Percentiles rank a stretch among this genome's conserved stretches.
These are phyloP conservation scores for Leishmania major DNA, from an alignment of 208 protist genomes.

Conservation along the genomic window DNA sequence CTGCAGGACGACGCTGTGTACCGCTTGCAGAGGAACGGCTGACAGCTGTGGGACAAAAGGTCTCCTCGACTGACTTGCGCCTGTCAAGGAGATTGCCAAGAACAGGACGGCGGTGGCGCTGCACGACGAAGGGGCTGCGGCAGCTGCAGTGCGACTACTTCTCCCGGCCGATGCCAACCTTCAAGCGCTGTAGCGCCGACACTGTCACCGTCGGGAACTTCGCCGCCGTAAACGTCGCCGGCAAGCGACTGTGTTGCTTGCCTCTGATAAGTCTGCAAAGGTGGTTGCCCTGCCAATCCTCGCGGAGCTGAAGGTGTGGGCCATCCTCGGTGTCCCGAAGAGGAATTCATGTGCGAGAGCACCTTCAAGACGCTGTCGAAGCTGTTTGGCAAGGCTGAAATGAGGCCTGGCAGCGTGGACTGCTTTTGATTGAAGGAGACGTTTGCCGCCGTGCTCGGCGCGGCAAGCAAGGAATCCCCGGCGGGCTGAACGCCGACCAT, in stretches of 20 bases:
- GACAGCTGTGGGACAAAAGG: slow-evolving; percentile 69
- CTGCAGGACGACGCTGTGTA: slow-evolving; percentile 93
- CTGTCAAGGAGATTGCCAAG: slow-evolving; percentile 69
- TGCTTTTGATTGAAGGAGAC: slow-evolving; percentile 98
- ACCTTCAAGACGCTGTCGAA: slow-evolving; percentile 89
- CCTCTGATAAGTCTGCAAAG: slow-evolving; percentile 72
- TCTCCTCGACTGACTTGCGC: slow-evolving; percentile 92
- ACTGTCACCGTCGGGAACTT: slow-evolving; percentile 95
- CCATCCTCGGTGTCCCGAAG: slow-evolving; percentile 90
- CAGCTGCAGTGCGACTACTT: slow-evolving; percentile 91
- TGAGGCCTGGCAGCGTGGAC: slow-evolving; percentile 79
- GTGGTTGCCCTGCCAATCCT: slow-evolving; percentile 83
- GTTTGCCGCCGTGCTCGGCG: slow-evolving; percentile 95
- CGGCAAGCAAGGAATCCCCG: slow-evolving; percentile 82
- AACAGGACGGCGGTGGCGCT: slow-evolving; percentile 48
- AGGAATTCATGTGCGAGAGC: slow-evolving; percentile 89
- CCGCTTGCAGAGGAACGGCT: slow-evolving; percentile 86
- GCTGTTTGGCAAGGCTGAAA: slow-evolving; percentile 55
- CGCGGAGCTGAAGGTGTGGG: slow-evolving; percentile 84
- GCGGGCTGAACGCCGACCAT: slow-evolving; percentile 66
- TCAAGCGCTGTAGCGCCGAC: slow-evolving; percentile 82
- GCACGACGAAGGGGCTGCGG: slow-evolving; percentile 85
- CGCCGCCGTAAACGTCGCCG: slow-evolving; percentile 89
- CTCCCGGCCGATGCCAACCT: slow-evolving; percentile 79
- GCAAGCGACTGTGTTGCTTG: slow-evolving; percentile 86